Conservation (phyloP, 371 early-diverging fungal genomes). For the Vairimorpha apis region DNA sequence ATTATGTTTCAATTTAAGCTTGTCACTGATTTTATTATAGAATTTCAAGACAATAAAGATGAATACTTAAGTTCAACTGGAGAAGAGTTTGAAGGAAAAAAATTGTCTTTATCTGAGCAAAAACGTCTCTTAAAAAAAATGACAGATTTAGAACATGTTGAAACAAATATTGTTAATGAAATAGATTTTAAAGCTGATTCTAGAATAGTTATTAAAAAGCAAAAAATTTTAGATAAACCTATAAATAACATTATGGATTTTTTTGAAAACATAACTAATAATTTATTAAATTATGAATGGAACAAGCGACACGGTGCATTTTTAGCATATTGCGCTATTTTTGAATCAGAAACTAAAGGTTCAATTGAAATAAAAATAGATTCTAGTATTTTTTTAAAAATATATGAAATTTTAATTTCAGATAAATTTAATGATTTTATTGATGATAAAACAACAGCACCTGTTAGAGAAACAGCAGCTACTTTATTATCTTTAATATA, state of each 20-base stretch:
- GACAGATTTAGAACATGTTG: slow-evolving; percentile 36
- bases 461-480: slow-evolving; percentile 61
- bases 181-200: slow-evolving; percentile 19
- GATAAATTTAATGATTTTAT: slow-evolving; percentile 64
- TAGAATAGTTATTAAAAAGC: slow-evolving; percentile 25
- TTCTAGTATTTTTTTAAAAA: slow-evolving; percentile 38
- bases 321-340: slow-evolving; percentile 43
- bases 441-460: slow-evolving; percentile 55
- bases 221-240: slow-evolving; percentile 41
- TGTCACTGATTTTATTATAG: slow-evolving; percentile 27
- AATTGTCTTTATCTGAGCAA: slow-evolving; percentile 10
- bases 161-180: slow-evolving; percentile 27
- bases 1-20: slow-evolving; percentile 39
- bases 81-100: slow-evolving; percentile 23
- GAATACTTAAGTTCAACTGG: slow-evolving; percentile 40
- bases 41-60: not conserved
- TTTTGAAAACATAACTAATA: slow-evolving; percentile 42
- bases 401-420: slow-evolving; percentile 54
- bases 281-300: slow-evolving; percentile 56
- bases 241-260: slow-evolving; percentile 53
- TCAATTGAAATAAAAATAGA: slow-evolving; percentile 36
- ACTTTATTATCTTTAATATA: slow-evolving; percentile 46
- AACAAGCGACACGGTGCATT: slow-evolving; percentile 60
- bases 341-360: slow-evolving; percentile 20
- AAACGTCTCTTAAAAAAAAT: slow-evolving; percentile 33